Evolutionary conservation across 306 rosid genomes (phyloP), one percentile per base, ranked within the genome.

Genomic region (Erythrophleum fordii): DNA sequence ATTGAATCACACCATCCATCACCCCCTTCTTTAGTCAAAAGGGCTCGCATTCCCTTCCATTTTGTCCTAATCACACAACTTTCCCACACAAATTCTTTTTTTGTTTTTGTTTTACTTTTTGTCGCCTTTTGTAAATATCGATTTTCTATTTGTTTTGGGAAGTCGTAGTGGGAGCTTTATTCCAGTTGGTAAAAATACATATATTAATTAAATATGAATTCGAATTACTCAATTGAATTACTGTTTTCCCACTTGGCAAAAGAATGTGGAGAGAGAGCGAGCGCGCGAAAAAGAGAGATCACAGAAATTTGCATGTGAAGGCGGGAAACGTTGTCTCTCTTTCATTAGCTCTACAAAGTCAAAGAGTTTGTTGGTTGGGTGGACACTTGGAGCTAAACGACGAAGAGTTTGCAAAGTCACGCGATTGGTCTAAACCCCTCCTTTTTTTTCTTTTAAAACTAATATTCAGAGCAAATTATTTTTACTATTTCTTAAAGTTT

Each of bases 301-400:
- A 59, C 1, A 26, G 71, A 76, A 79, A 37, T 71, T 82, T 45
- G 37, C 73, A 66, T 86, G 75, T 11, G 49, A 82, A 25, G 84
- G 89, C 86, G 89, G 84, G 89, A 85, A 82, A 49, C 11, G 72
- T 23, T n/a, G 11, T 34, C 73, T 34, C 56, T 42, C 74, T 72
- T 26, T 75, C 26, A 25, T 25, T 59, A 1, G 5, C 53, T 2
- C 69, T 83, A 77, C 80, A 84, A 67, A 86, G 92, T 90, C 94
- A 90, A 90, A 88, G 86, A 73, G 91, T 87, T 83, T 72, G 92
- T 86, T 88, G 75, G 87, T 69, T 49, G 67, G 12, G 79, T 64
- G 68, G 62, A 78, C 60, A 78, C 75, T 25, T 48, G 80, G 67
- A 55, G 59, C 83, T 76, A 82, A 77, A 81, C 72, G 89, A 88